Conservation (phyloP, 2,329 filamentous ascomycete genomes). For the Aureobasidium sp. region DNA sequence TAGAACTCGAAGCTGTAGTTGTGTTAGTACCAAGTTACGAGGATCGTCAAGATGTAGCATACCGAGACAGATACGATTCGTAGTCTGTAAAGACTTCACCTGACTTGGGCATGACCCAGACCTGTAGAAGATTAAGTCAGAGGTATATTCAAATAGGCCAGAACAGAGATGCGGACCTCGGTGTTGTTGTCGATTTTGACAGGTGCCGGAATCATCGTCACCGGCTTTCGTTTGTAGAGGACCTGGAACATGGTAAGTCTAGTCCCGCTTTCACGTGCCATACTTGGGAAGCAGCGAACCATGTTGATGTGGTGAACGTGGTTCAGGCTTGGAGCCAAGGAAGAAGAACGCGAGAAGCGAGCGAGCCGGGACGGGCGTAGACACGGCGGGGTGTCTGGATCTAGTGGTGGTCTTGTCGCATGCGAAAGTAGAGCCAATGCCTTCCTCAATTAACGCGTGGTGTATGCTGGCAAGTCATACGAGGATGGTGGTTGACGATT, state of each 20-base stretch:
- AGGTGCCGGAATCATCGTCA: slow-evolving; percentile 68
- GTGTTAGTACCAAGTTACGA: slow-evolving; percentile 19
- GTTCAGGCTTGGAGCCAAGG: not conserved
- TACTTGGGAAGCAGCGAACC: slow-evolving; percentile 4
- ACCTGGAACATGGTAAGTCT: slow-evolving; percentile 52
- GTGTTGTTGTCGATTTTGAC: slow-evolving; percentile 70
- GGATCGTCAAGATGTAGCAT: slow-evolving; percentile 30
- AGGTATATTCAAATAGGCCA: not conserved
- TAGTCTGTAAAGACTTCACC: slow-evolving; percentile 85
- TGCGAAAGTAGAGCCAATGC: slow-evolving; percentile 10
- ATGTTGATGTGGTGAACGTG: slow-evolving; percentile 3
- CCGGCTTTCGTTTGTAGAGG: slow-evolving; percentile 90
- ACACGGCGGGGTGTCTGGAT: not conserved
- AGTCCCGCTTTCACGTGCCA: not conserved
- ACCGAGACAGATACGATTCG: slow-evolving; percentile 80
- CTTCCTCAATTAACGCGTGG: slow-evolving; percentile 1
- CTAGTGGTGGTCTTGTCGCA: not conserved
- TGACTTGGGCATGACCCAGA: slow-evolving; percentile 87
- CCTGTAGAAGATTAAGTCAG: slow-evolving; percentile 44
- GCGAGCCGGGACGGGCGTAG: not conserved
- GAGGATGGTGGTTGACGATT: slow-evolving; percentile 23
- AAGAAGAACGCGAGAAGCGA: not conserved
- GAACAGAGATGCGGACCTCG: slow-evolving; percentile 56
- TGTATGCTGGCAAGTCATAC: not conserved
- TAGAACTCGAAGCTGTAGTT: slow-evolving; percentile 77